A percentile compares a stretch with the other conserved stretches of the same genome.
Evolutionary conservation across 2,329 filamentous ascomycete genomes (phyloP).

Genomic region (Zasmidium cellare): DNA sequence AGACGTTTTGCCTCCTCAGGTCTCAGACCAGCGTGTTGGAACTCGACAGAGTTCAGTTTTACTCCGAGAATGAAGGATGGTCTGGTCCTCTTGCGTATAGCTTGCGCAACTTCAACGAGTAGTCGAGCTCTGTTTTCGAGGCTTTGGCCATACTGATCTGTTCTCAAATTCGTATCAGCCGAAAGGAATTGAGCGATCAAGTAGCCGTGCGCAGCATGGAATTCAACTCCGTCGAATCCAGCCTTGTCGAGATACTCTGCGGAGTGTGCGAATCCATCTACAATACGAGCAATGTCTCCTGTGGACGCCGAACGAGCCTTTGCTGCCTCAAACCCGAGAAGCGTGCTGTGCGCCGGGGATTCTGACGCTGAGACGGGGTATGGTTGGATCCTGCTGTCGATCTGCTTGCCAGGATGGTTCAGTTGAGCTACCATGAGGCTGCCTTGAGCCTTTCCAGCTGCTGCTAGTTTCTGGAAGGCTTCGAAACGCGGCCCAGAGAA

Average conservation of each 20-base stretch:
- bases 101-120: constrained; percentile 42
- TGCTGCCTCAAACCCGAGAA: constrained; percentile 53
- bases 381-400: constrained; percentile 44
- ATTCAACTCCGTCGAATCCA: constrained; percentile 55
- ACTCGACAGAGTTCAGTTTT: constrained; percentile 60
- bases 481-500: constrained; percentile 61
- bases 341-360: constrained; percentile 45
- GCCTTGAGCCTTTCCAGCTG: constrained; percentile 56
- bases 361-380: constrained; percentile 54
- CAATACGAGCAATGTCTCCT: constrained; percentile 57
- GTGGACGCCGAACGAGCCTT: constrained; percentile 56
- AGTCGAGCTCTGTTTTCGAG: constrained; percentile 45
- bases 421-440: constrained; percentile 62
- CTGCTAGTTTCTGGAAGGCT: constrained; percentile 58
- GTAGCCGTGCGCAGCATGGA: constrained; percentile 49
- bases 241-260: constrained; percentile 63
- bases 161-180: constrained; percentile 42
- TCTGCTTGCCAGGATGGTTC: constrained; percentile 63
- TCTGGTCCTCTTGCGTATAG: constrained; percentile 40
- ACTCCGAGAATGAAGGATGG: constrained; percentile 52
- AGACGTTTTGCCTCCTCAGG: constrained; percentile 50
- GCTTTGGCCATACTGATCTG: constrained; percentile 46
- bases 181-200: constrained; percentile 48
- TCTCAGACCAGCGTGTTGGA: constrained; percentile 54
- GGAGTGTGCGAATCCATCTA: constrained; percentile 61